These are phyloP conservation scores for Cryptosporidium muris DNA, from an alignment of 169 alveolate species.

Conservation along the genomic window DNA sequence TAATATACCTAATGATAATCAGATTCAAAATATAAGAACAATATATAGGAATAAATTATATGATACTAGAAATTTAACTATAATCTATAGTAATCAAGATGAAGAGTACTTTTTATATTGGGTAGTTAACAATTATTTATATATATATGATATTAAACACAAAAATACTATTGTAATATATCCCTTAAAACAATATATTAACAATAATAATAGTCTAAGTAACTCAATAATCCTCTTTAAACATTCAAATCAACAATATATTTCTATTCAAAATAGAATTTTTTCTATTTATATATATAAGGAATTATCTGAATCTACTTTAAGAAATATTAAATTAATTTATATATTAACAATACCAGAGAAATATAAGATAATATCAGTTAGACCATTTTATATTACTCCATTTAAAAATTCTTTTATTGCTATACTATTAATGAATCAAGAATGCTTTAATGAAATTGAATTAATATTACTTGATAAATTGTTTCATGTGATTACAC, in stretches of 20 bases:
- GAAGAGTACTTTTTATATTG: not conserved
- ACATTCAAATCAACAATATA: conserved; percentile 5
- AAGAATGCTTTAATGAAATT: not conserved
- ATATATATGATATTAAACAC: not conserved
- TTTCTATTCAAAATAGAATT: conserved; percentile 12
- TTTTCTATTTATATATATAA: conserved; percentile 1
- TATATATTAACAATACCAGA: too few relatives aligned
- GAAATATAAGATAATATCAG: too few relatives aligned
- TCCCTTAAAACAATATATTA: not conserved
- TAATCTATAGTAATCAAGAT: conserved; percentile 17
- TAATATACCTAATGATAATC: not conserved
- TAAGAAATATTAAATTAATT: too few relatives aligned
- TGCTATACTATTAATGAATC: too few relatives aligned
- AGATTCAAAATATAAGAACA: not conserved
- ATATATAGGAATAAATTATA: not conserved
- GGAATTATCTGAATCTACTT: not conserved
- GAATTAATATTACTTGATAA: conserved; percentile 29
- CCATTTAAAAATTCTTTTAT: too few relatives aligned
- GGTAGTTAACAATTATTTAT: conserved; percentile 14
- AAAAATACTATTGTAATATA: not conserved
- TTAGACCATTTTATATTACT: too few relatives aligned
- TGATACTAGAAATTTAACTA: conserved; percentile 13
- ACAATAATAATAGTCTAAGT: conserved; percentile 1
- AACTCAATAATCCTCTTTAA: not conserved
- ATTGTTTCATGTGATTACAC: conserved; percentile 35